Base-by-base conservation (phyloP, 2,329 filamentous ascomycete genomes). In the Epichloe sibirici region DNA sequence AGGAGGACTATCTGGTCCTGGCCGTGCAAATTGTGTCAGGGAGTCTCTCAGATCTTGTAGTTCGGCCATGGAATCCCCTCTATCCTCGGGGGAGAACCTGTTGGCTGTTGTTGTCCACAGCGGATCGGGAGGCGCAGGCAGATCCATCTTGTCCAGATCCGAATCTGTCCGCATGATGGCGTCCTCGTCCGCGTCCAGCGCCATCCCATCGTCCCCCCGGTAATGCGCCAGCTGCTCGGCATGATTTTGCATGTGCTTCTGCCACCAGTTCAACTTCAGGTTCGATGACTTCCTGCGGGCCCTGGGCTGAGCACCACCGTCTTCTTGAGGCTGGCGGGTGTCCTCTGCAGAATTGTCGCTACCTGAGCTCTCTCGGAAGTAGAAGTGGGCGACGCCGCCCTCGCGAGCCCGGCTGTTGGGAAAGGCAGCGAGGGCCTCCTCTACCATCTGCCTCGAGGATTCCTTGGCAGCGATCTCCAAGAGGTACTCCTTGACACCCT, bases 231-330 rank as follows among this genome's bases (percentile, higher is more conserved):
- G 66, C 59, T 83, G 74, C 59, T 88, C 81, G 49, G 83, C 85
- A 66, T 91, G 85, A 59, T 83, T 78, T 59, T 88, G 85, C 85
- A 93, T 87, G 60, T 89, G 84, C 61, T 83, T 79, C 62, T 93
- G 76, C 63, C 89, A 88, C 83, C 86, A 91, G 50, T 76, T 76
- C 60, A 83, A 73, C 49, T 79, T 76, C 59, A 82, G 74, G 48
- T 79, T 77, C 2, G 81, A 83, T 46, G 81, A 81, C 62, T 83
- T 81, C 42, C 81, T 76, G 53, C 79, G 73, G 28, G 64, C 53
- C 43, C 69, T 66, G 49, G 65, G 55, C 52, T 60, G 58, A 44
- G 53, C 53, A 34, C 51, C 54, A 28, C 54, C 55, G 21, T 60
- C 58, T 28, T 62, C 58, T 13, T 62, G 58, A n/a, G 61, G 53